Base-by-base conservation (phyloP, 257 asterid genomes). In the Sherardia arvensis region DNA sequence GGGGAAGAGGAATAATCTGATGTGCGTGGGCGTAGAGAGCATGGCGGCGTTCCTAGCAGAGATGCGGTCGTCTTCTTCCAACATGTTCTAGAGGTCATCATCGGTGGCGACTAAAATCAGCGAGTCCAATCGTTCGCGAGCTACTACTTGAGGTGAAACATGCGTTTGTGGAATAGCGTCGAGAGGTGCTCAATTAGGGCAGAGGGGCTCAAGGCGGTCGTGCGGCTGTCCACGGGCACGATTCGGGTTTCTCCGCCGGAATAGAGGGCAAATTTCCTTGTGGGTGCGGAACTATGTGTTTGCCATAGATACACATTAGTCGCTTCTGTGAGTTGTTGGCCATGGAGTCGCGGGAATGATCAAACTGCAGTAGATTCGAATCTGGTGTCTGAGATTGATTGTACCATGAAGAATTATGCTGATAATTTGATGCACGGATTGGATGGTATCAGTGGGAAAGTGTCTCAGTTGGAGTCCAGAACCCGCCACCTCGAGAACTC, bases 231-330 rank as follows among this genome's bases (percentile, higher is more conserved):
- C 28, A 91, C 70, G 71, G 94, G 73, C 64, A 91, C 80, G 70
- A 91, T 84, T 57, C 95, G 90, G 32, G 86, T 81, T 30, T 88
- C 96, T 33, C 95, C 96, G 75, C 92, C 94, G 73, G 88, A 84
- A 69, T 91, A 91, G 29, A 88, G n/a, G n/a, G 95, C 30, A 84
- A 74, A 71, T 88, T 88, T 67, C 63, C 78, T 70, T 81, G 85
- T 2, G 96, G 87, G 45, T 95, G 95, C 47, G 96, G 95, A 23
- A 88, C 79, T 48, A 91, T 84, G 80, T 81, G 91, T 25, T 96
- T 95, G 64, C 90, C 91, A 68, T 86, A 84, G 84, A 96, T 91
- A 77, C 95, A 88, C 95, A 91, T 81, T n/a, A 91, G 80, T 4
- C 95, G 95, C 62, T 86, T 91, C 28, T 77, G 51, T 49, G 82